Evolutionary conservation across 768 basidiomycete species (phyloP), one percentile per base, ranked within the genome.

Genomic region (Lactarius quietus): DNA sequence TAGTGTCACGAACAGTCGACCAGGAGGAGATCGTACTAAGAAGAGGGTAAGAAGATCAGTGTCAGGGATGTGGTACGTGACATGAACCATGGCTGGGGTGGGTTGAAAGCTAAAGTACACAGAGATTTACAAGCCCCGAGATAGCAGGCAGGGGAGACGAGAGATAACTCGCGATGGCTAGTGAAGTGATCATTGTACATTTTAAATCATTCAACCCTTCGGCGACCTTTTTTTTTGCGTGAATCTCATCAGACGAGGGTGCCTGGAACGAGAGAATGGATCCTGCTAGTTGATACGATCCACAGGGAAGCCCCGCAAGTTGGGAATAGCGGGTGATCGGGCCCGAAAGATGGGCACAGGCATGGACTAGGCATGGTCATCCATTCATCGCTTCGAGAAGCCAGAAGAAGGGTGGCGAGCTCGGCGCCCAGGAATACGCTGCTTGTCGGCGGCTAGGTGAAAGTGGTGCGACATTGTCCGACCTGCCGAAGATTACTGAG

Each of bases 311-410:
- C 43, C 31, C 14, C 15, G 38, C 31, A 43, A 36, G 65, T 53
- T 57, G 23, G 55, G 33, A 66, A 62, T 62, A 58, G 56, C 23
- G 7, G 28, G 5, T 45, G 57, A 41, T 61, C 59, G 43, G 36
- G 35, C 10, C 64, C 54, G 53, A 56, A 26, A 57, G 15, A 35
- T 28, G 48, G 45, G 45, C 23, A 45, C 18, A 33, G 33, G 33
- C 33, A 33, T 33, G 33, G 33, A 33, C 33, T n/a, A 43, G 59
- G 18, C 33, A 38, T 23, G 33, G 38, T 56, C 43, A 6, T 1
- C 33, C 33, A 20, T 18, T 28, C 45, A 26, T 60, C 8, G 31
- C 45, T 60, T 48, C 53, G 52, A 55, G 53, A 55, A 61, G 59
- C 35, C 31, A 14, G 20, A 10, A 55, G 48, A 48, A 48, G 54